Percentiles rank a stretch among this genome's conserved stretches.
Conservation (phyloP, 1,139 yeast species). For the Meyerozyma sp. region DNA sequence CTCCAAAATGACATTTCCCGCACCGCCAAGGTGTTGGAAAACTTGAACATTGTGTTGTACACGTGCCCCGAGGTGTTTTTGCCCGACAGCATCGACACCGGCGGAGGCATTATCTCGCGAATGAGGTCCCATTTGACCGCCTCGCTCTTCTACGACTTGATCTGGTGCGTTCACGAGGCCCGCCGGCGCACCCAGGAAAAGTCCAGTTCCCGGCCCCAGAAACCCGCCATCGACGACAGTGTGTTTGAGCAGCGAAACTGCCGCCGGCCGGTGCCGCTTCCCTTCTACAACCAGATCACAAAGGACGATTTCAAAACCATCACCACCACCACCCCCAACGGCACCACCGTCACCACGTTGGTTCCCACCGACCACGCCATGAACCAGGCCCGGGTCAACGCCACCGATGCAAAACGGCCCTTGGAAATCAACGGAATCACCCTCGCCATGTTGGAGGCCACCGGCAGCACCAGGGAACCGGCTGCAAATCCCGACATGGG, state of each 20-base stretch:
- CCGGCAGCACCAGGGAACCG: conserved; percentile 54
- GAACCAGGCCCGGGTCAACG: conserved; percentile 49
- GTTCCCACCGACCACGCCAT: conserved; percentile 83
- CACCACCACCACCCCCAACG: conserved; percentile 85
- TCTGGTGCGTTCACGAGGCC: conserved; percentile 95
- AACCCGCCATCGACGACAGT: neutral
- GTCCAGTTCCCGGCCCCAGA: conserved; percentile 19
- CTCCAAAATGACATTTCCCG: conserved; percentile 88
- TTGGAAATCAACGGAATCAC: conserved; percentile 78
- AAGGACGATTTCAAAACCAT: conserved; percentile 84
- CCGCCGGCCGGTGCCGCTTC: conserved; percentile 60
- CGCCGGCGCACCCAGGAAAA: conserved; percentile 63
- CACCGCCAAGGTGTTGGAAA: conserved; percentile 89
- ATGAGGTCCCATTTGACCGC: conserved; percentile 94
- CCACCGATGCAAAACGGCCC: conserved; percentile 51
- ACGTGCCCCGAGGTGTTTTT: conserved; percentile 80
- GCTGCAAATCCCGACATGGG: neutral
- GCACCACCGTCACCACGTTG: conserved; percentile 83
- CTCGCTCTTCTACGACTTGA: conserved; percentile 83
- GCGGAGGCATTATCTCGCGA: conserved; percentile 66
- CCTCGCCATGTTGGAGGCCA: conserved; percentile 71
- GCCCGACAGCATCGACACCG: conserved; percentile 13
- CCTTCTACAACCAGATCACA: conserved; percentile 92
- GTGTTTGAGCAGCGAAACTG: conserved; percentile 1
- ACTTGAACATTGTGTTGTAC: conserved; percentile 77